A percentile compares a stretch with the other conserved stretches of the same genome.
These are phyloP conservation scores for Mitragyna speciosa DNA, from an alignment of 257 asterid genomes.

Conservation along the genomic window DNA sequence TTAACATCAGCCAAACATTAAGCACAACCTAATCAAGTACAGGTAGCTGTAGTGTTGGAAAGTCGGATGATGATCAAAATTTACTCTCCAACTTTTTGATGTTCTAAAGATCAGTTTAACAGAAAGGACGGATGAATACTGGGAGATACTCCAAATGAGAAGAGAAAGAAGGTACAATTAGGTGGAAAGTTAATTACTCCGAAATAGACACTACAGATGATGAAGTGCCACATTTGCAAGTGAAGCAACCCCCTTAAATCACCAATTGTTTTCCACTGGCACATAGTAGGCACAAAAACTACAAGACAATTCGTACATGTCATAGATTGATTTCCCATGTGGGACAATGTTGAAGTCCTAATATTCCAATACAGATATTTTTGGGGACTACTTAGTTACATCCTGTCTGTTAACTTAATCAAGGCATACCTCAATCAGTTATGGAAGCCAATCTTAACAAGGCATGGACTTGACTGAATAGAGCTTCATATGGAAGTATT, in stretches of 20 bases:
- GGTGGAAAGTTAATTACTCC: background rate
- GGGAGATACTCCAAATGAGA: background rate
- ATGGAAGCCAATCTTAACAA: background rate
- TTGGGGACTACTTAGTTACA: conserved; percentile 18
- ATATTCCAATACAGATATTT: conserved; percentile 37
- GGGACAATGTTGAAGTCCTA: conserved; percentile 37
- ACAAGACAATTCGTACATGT: background rate
- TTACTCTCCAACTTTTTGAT: background rate
- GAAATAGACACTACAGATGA: background rate
- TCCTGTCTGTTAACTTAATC: conserved; percentile 25
- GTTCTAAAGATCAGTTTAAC: background rate
- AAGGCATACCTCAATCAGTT: conserved; percentile 16
- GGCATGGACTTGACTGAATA: conserved; percentile 4
- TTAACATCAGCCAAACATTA: too few species aligned
- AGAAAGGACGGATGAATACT: background rate
- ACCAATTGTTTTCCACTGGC: background rate
- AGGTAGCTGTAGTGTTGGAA: background rate
- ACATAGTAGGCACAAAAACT: background rate
- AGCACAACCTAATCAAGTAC: background rate
- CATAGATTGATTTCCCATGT: conserved; percentile 24
- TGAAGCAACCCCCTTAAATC: background rate
- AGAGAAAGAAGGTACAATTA: background rate
- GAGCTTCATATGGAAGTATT: background rate
- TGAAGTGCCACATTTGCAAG: background rate
- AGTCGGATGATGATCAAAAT: conserved; percentile 2